phyloP scores from a whole-genome alignment of 176 grass and related monocot genomes.

The Juncus inflexus region DNA sequence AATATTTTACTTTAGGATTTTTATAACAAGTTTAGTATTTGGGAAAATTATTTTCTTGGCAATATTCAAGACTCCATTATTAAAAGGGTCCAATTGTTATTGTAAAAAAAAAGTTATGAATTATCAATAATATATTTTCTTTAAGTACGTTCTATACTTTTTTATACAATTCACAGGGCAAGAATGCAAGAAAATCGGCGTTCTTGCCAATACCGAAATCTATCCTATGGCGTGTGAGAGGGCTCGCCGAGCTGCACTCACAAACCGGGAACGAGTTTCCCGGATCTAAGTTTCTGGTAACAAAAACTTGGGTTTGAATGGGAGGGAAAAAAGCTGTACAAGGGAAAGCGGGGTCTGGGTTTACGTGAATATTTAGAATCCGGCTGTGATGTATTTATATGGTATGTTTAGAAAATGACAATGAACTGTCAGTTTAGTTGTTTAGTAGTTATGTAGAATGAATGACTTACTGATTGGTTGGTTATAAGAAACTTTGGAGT shows the following conservation, averaged over 20 bases:
- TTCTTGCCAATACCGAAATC: constrained; percentile 66
- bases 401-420: constrained; percentile 20
- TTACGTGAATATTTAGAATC: constrained; percentile 63
- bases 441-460: constrained; percentile 19
- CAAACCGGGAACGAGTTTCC: constrained; percentile 31
- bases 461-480: too few relatives aligned
- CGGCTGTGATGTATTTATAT: constrained; percentile 7
- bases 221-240: constrained; percentile 74
- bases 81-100: too few relatives aligned
- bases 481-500: too few relatives aligned
- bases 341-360: constrained; percentile 64
- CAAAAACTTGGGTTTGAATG: background rate
- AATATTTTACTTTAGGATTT: too few relatives aligned
- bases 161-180: constrained; percentile 32
- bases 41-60: too few relatives aligned
- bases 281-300: constrained; percentile 31
- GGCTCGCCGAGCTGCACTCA: constrained; percentile 57
- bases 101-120: too few relatives aligned
- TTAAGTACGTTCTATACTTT: too few relatives aligned
- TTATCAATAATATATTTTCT: too few relatives aligned
- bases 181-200: constrained; percentile 48
- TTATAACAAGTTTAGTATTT: too few relatives aligned
- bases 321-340: constrained; percentile 44
- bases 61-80: too few relatives aligned
- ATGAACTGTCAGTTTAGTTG: background rate